Base-by-base conservation (phyloP, 1,284 basidiomycete species). In the Trichosporon inkin region DNA sequence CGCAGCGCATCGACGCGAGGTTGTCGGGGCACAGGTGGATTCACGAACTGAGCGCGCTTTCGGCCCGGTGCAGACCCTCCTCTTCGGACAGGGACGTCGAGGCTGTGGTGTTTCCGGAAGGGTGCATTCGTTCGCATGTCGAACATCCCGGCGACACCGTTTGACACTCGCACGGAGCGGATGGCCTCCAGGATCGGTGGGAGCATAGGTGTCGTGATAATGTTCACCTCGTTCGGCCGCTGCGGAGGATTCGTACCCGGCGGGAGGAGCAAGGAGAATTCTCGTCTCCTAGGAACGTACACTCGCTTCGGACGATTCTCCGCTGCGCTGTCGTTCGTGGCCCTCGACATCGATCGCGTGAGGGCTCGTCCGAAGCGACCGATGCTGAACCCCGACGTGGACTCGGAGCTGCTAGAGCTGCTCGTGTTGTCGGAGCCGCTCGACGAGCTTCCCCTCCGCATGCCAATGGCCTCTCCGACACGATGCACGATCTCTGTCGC, bases 131-230 rank as follows among this genome's bases (percentile, higher is more conserved):
- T 41, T 3, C 17, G 39, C 5, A 17, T 19, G 7, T 49, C 16
- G 24, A 24, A n/a, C 22, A 58, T 20, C 17, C 55, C 59, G 10
- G 47, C 32, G 22, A 51, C 34, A 1, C 56, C 62, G 13, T 55
- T 53, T 14, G 62, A 53, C 5, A 41, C 67, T 56, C 87, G 72
- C 0, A 83, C 79, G 0, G 74, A 70, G 36, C 85, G 85, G 34
- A 91, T 80, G 36, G 83, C 81, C 34, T 78, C 74, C 20, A 88
- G 76, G 35, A 88, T 80, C 6, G 81, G 71, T 2, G 84, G 79
- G 19, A 89, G 76, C 2, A 85, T 86, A 1, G 82, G 80, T 0
- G 88, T 86, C n/a, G 78, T 79, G 38, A 84, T 74, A 16, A 84
- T 75, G 22, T 82, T 76, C 38, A 8, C 69, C 38, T 24, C 62